Conservation (phyloP, 768 basidiomycete species). For the Termitomyces sp. region DNA sequence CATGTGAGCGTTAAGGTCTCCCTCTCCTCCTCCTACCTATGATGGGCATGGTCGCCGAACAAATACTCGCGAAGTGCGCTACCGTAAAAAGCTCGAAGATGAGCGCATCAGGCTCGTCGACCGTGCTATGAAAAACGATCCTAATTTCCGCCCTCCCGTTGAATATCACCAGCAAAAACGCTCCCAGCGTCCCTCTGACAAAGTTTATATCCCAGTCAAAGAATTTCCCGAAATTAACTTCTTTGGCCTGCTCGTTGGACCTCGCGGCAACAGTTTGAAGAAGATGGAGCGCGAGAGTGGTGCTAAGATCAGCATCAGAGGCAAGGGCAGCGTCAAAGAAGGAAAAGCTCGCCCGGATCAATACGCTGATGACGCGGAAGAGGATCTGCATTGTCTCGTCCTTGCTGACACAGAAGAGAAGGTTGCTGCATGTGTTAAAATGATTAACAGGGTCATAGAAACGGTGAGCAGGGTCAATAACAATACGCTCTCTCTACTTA, state of each 20-base stretch:
- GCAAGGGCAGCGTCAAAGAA: conserved; percentile 98
- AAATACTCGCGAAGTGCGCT: conserved; percentile 97
- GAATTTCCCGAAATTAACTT: conserved; percentile 99
- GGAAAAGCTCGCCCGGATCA: conserved; percentile 95
- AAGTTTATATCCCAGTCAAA: conserved; percentile 99
- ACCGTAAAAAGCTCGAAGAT: conserved; percentile 91
- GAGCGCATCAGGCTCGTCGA: conserved; percentile 92
- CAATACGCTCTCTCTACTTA: neutral
- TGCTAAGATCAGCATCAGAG: conserved; percentile 97
- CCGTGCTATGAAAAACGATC: conserved; percentile 95
- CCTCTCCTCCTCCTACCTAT: conserved; percentile 96
- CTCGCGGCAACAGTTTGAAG: conserved; percentile 98
- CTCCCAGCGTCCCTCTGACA: conserved; percentile 89
- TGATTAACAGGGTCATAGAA: conserved; percentile 98
- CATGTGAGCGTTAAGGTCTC: conserved; percentile 51
- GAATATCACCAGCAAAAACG: conserved; percentile 96
- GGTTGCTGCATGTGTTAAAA: conserved; percentile 82
- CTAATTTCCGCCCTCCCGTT: conserved; percentile 94
- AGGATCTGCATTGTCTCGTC: conserved; percentile 97
- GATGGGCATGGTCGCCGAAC: conserved; percentile 97
- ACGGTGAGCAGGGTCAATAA: conserved; percentile 56
- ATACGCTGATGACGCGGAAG: conserved; percentile 94
- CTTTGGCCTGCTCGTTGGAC: conserved; percentile 96
- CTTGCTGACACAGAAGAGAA: conserved; percentile 91
- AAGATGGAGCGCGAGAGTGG: conserved; percentile 99